A percentile compares a stretch with the other conserved stretches of the same genome.
phyloP scores from a whole-genome alignment of 805 yeast genomes.

The Priceomyces fermenticarens region DNA sequence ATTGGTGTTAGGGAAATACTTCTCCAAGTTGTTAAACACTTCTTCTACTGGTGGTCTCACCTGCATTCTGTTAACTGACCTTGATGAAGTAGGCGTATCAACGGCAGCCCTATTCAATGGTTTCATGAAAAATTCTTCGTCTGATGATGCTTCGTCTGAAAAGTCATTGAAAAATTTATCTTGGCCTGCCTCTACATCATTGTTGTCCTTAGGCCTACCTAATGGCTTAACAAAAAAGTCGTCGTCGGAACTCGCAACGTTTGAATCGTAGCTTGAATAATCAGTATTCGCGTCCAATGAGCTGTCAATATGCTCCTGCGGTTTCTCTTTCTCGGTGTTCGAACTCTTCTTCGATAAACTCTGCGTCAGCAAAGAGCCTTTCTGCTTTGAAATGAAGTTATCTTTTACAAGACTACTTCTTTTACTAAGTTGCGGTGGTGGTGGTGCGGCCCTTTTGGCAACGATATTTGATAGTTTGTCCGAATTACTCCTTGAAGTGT shows the following conservation, averaged over 20 bases:
- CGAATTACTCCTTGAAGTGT: background rate
- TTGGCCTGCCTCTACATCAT: background rate
- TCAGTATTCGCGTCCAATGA: slow-evolving; percentile 69
- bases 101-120: slow-evolving; percentile 8
- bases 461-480: slow-evolving; percentile 38
- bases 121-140: slow-evolving; percentile 17
- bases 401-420: slow-evolving; percentile 7
- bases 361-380: background rate
- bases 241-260: slow-evolving; percentile 25
- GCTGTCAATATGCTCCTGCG: background rate
- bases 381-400: slow-evolving; percentile 1
- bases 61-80: slow-evolving; percentile 38
- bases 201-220: slow-evolving; percentile 2
- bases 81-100: background rate
- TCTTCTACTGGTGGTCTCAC: slow-evolving; percentile 95
- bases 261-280: slow-evolving; percentile 11
- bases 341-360: background rate
- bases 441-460: slow-evolving; percentile 71
- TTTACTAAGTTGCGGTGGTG: slow-evolving; percentile 47
- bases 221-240: slow-evolving; percentile 21
- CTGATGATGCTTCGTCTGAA: background rate
- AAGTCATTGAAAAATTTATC: background rate
- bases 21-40: slow-evolving; percentile 85
- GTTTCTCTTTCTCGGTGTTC: background rate
- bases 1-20: slow-evolving; percentile 88